phyloP scores from a whole-genome alignment of 2,329 filamentous ascomycete species.

The Colletotrichum orbiculare region DNA sequence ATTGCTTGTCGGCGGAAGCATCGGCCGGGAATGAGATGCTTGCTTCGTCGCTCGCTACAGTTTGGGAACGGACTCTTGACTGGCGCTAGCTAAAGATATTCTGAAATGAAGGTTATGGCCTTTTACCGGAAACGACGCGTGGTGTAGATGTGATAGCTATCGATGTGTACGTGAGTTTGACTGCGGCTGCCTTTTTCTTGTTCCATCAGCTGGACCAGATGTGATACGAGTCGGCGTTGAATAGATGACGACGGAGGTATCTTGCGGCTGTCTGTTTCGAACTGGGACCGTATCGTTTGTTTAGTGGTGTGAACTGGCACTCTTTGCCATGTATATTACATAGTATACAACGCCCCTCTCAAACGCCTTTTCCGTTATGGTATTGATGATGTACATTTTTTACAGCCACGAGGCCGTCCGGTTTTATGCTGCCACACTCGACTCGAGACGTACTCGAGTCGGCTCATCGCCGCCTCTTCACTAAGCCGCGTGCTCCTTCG shows the following conservation, averaged over 20 bases:
- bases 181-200: too few species aligned
- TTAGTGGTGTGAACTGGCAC: too few species aligned
- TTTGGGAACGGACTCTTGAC: constrained; percentile 21
- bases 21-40: constrained; percentile 10
- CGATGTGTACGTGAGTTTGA: too few species aligned
- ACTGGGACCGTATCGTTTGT: too few species aligned
- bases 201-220: too few species aligned
- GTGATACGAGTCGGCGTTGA: neutral
- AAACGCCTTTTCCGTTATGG: neutral
- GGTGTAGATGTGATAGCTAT: too few species aligned
- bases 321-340: constrained; percentile 26
- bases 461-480: too few species aligned
- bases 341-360: constrained; percentile 28
- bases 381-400: neutral
- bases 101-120: constrained; percentile 16
- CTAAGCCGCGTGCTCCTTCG: too few species aligned
- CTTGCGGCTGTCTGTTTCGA: neutral
- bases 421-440: neutral
- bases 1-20: constrained; percentile 8
- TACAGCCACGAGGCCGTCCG: neutral
- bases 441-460: neutral
- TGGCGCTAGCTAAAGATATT: constrained; percentile 31
- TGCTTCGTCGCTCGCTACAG: constrained; percentile 26
- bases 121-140: neutral
- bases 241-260: neutral